Evolutionary conservation across 768 basidiomycete genomes (phyloP).

Genomic region (Termitomyces sp.): DNA sequence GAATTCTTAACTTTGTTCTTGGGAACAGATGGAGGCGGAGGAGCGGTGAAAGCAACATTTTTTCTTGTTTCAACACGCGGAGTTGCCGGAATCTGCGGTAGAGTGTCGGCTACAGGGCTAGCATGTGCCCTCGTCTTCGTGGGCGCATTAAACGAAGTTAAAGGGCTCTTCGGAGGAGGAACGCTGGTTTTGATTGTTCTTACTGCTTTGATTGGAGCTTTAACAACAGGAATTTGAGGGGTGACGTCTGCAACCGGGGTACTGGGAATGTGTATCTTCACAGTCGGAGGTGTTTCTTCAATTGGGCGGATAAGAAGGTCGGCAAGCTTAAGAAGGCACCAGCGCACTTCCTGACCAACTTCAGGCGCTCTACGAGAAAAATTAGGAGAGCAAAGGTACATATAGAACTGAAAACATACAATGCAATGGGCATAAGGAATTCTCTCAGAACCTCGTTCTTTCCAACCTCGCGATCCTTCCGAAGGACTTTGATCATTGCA

Average conservation of each 20-base stretch:
- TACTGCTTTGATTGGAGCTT: slow-evolving; percentile 39
- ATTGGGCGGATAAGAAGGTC: slow-evolving; percentile 81
- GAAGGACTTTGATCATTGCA: slow-evolving; percentile 75
- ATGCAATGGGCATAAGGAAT: slow-evolving; percentile 71
- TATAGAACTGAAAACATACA: slow-evolving; percentile 42
- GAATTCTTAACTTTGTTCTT: slow-evolving; percentile 23
- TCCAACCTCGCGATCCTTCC: slow-evolving; percentile 83
- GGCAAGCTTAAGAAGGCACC: slow-evolving; percentile 87
- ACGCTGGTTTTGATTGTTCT: slow-evolving; percentile 31
- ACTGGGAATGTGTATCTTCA: slow-evolving; percentile 72
- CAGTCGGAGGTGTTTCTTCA: slow-evolving; percentile 81
- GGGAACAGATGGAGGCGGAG: slow-evolving; percentile 23
- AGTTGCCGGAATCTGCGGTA: slow-evolving; percentile 21
- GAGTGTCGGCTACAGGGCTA: slow-evolving; percentile 22
- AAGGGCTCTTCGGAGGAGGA: slow-evolving; percentile 33
- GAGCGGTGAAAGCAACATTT: slow-evolving; percentile 29
- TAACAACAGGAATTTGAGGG: slow-evolving; percentile 51
- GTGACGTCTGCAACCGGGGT: slow-evolving; percentile 64
- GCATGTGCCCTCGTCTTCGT: slow-evolving; percentile 55
- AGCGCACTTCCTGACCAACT: slow-evolving; percentile 83
- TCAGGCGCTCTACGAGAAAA: slow-evolving; percentile 50
- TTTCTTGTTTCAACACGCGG: slow-evolving; percentile 28
- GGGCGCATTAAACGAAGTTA: slow-evolving; percentile 34
- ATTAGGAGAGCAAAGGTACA: slow-evolving; percentile 18
- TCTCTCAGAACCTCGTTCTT: slow-evolving; percentile 76